These are phyloP conservation scores for Dioscorea dumetorum DNA, from an alignment of 106 monocot species.

Conservation along the genomic window DNA sequence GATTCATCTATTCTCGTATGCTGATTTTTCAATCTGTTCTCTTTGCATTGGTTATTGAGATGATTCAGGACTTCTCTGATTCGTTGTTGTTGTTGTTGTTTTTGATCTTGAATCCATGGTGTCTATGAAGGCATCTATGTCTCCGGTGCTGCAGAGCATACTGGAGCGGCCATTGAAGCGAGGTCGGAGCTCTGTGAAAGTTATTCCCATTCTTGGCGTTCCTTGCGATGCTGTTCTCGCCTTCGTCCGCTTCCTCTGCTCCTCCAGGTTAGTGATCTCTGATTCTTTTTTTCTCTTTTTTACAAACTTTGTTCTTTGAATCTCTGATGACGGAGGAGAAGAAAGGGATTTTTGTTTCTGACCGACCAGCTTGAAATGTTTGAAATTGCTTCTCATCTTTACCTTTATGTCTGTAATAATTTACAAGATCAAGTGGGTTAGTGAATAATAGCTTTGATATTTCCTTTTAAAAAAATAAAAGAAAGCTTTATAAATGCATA, in stretches of 20 bases:
- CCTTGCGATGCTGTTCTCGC: conserved; percentile 57
- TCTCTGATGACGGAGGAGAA: too few relatives aligned
- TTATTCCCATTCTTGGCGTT: conserved; percentile 57
- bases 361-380: too few relatives aligned
- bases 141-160: conserved; percentile 68
- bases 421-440: too few relatives aligned
- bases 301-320: too few relatives aligned
- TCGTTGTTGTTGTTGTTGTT: background rate
- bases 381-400: too few relatives aligned
- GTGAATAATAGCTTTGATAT: too few relatives aligned
- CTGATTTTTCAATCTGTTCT: background rate
- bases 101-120: background rate
- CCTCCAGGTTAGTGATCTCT: conserved; percentile 25
- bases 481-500: too few relatives aligned
- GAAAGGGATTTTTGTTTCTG: too few relatives aligned
- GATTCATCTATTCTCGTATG: conserved; percentile 49
- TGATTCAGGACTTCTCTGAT: background rate
- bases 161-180: conserved; percentile 16
- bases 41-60: background rate
- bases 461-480: too few relatives aligned
- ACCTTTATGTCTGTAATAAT: too few relatives aligned
- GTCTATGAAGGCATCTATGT: conserved; percentile 43
- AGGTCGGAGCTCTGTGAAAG: background rate
- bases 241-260: conserved; percentile 59
- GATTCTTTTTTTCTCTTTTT: background rate